Base-by-base conservation (phyloP, 345 rosid species). In the Eucalyptus tenuipes region DNA sequence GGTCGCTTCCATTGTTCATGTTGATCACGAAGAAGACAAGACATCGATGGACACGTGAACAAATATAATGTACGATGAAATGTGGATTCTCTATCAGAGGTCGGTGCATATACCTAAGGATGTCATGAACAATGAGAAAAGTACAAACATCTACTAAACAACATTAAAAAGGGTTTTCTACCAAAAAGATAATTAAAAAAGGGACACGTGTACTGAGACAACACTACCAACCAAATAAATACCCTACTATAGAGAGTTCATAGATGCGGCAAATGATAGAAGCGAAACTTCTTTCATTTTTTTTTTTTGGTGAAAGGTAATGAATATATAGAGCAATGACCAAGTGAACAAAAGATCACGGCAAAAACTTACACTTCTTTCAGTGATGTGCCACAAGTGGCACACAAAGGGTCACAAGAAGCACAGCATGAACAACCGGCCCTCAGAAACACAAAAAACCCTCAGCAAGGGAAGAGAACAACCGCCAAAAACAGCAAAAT, bases 11-110 rank as follows among this genome's bases (percentile, higher is more conserved):
- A 96, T 91, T 97, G 99, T 87, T 94, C 99, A 89, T 96, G 98
- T 90, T 97, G 99, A 93, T 96, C 98, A 88, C 95, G 96, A 81
- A 92, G 94, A 27, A 97, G 97, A 94, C 99, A 97, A 53, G 95
- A 86, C 99, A 97, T 96, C 20, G 96, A 94, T 8, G 94, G 89
- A 91, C 99, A 97, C 94, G 97, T 93, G 92, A 97, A 96, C 86
- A 97, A 93, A 88, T 94, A 96, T 53, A 95, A 81, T 10, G 95
- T 93, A 86, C 99, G 93, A 91, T 96, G 99, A 91, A 96, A 97
- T 47, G 99, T 45, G 13, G 97, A 94, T 86, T 95, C 97, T 90
- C 91, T 94, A 20, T 94, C 97, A 12, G 87, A 52, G 88, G 94
- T 59, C 8, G 98, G 99, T 7, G 97, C 99, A 94, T 97, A 96